These are phyloP conservation scores for Quercus mongolica DNA, from an alignment of 306 rosid genomes.

Conservation along the genomic window DNA sequence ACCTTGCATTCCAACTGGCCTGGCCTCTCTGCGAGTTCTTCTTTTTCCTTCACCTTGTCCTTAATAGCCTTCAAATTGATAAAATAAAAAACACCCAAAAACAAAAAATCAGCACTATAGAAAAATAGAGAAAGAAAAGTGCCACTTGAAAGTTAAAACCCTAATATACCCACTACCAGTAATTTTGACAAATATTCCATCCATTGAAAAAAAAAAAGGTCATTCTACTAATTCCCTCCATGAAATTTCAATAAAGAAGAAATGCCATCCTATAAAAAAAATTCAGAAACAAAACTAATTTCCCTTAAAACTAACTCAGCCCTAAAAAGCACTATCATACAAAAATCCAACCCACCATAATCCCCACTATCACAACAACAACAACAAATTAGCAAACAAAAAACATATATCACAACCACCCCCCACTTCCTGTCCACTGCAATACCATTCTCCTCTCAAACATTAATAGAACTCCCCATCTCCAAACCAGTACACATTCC, in stretches of 20 bases:
- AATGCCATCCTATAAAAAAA: neutral
- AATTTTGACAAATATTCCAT: neutral
- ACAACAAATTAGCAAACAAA: neutral
- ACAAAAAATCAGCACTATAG: conserved; percentile 20
- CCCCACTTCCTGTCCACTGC: neutral
- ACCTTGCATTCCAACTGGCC: conserved; percentile 93
- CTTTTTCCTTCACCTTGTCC: conserved; percentile 55
- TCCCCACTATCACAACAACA: neutral
- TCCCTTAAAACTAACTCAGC: neutral
- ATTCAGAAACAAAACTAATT: neutral
- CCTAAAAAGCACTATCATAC: no score
- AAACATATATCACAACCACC: no score
- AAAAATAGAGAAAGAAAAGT: conserved; percentile 3
- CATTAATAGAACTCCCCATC: neutral
- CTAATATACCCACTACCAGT: neutral
- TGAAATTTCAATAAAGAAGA: neutral
- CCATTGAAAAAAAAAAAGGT: neutral
- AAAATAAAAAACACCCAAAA: conserved; percentile 18
- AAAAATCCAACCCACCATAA: neutral
- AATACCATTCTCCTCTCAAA: neutral
- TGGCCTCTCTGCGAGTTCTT: conserved; percentile 52
- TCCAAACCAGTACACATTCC: neutral
- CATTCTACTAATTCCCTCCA: no score
- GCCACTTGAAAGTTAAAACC: conserved; percentile 8
- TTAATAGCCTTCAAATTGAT: conserved; percentile 39